phyloP scores from a whole-genome alignment of 2,329 filamentous ascomycete species.

The Neopestalotiopsis sp. region DNA sequence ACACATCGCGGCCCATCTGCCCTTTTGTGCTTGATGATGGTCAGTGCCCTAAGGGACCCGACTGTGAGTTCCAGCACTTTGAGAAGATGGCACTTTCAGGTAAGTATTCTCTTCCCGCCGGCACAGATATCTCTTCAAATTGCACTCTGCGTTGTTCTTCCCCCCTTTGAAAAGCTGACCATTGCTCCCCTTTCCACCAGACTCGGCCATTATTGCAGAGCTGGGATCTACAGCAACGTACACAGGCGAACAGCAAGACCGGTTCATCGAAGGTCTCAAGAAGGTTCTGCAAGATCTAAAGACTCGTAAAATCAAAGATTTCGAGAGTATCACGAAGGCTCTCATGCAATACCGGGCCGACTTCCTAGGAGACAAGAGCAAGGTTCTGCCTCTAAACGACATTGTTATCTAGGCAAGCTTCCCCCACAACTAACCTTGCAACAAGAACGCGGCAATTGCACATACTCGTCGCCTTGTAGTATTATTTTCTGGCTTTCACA shows the following conservation, averaged over 20 bases:
- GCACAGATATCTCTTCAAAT: not conserved
- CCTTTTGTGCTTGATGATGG: conserved; percentile 74
- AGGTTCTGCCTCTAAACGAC: conserved; percentile 64
- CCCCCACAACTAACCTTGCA: conserved; percentile 6
- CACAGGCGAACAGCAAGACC: conserved; percentile 63
- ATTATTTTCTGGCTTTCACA: conserved; percentile 7
- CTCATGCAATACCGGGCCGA: conserved; percentile 71
- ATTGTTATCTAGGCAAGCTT: conserved; percentile 32
- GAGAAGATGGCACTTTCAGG: conserved; percentile 73
- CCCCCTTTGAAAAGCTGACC: conserved; percentile 56
- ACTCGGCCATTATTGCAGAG: conserved; percentile 75
- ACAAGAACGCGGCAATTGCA: conserved; percentile 16
- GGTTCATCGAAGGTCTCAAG: conserved; percentile 68
- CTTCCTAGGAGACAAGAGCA: conserved; percentile 69
- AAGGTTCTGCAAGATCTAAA: conserved; percentile 66
- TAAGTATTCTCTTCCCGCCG: conserved; percentile 57
- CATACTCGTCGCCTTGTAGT: conserved; percentile 19
- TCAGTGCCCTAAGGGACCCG: conserved; percentile 71
- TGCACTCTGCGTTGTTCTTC: conserved; percentile 35
- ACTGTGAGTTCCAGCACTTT: conserved; percentile 84
- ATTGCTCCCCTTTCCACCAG: conserved; percentile 51
- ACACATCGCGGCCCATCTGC: conserved; percentile 76
- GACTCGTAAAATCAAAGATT: conserved; percentile 66
- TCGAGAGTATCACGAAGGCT: conserved; percentile 68
- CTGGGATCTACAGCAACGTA: conserved; percentile 72